Base-by-base conservation (phyloP, 1,139 yeast species). In the Suhomyces atakaporum region DNA sequence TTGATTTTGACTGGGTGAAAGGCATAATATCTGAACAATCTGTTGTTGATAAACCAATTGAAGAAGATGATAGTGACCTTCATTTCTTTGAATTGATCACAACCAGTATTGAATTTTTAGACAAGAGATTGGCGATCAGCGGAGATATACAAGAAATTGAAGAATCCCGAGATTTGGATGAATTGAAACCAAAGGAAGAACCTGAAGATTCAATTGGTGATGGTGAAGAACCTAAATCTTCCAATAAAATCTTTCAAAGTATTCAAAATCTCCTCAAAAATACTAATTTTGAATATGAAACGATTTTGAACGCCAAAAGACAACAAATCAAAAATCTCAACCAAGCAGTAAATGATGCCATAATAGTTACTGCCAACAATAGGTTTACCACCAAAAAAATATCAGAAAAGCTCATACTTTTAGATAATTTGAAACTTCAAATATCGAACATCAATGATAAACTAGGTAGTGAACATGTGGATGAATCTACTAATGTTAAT, bases 1-100 rank as follows among this genome's bases (percentile, higher is more conserved):
- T 73, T 11, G 97, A 92, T 63, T 92, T 86, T 59, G 96, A 95
- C 35, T 70, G 81, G 35, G 64, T 66, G n/a, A 64, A 63, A 39
- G 70, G 64, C 34, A 46, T 54, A 2, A 31, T 53, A 8, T 46
- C 50, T 16, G 38, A 43, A 33, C 25, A 42, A 21, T 18, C 20
- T 18, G 33, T 43, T 30, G 27, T 36, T 30, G 41, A 39, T 13
- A 47, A 52, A 20, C 39, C 45, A 34, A 27, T 42, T 24, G 47
- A 46, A 7, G 44, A 14, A 11, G 33, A 32, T 2, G 43, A 39
- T 10, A 44, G 35, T 5, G 53, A 57, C 29, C 63, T 54, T 13
- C 66, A 59, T 33, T 52, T 68, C 16, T 50, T 67, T 34, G 69
- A 69, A 42, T 56, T 70, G 30, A 52, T 69, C 9, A 50, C 49